Percentiles rank a stretch among this genome's conserved stretches.
These are phyloP conservation scores for Endotrypanum monterogeii DNA, from an alignment of 208 protist species.

Conservation along the genomic window DNA sequence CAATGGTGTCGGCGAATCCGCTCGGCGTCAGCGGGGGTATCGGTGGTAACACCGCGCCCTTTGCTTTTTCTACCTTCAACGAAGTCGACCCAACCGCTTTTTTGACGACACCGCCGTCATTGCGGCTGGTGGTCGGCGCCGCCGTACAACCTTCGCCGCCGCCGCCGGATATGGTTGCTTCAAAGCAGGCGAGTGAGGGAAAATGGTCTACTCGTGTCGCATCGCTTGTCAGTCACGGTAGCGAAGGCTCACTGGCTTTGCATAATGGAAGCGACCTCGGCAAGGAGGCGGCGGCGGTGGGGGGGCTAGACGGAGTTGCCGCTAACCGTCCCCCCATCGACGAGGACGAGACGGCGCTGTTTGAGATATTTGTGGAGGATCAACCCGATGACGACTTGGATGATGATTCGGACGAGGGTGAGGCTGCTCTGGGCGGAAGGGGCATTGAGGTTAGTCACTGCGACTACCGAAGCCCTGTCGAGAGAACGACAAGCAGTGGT, in stretches of 20 bases:
- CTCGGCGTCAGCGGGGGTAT: background rate
- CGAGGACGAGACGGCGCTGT: slow-evolving; percentile 39
- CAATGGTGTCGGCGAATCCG: background rate
- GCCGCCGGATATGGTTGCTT: background rate
- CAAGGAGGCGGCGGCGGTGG: background rate
- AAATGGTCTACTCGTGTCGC: background rate
- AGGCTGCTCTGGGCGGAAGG: background rate
- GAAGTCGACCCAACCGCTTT: slow-evolving; percentile 1
- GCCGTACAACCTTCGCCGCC: background rate
- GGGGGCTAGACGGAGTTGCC: background rate
- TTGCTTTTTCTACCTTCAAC: slow-evolving; percentile 9
- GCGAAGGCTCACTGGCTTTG: background rate
- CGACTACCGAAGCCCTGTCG: background rate
- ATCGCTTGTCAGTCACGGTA: background rate
- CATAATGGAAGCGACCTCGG: background rate
- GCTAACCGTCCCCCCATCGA: background rate
- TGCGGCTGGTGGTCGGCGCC: slow-evolving; percentile 12
- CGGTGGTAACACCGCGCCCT: background rate
- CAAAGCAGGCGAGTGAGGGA: background rate
- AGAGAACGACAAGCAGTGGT: background rate
- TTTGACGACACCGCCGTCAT: slow-evolving; percentile 8
- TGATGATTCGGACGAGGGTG: slow-evolving; percentile 12
- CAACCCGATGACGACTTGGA: slow-evolving; percentile 27
- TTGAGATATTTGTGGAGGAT: slow-evolving; percentile 50
- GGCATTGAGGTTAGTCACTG: background rate